Evolutionary conservation across 2,329 filamentous ascomycete genomes (phyloP), one percentile per base, ranked within the genome.

Genomic region (Diaporthe batatas): DNA sequence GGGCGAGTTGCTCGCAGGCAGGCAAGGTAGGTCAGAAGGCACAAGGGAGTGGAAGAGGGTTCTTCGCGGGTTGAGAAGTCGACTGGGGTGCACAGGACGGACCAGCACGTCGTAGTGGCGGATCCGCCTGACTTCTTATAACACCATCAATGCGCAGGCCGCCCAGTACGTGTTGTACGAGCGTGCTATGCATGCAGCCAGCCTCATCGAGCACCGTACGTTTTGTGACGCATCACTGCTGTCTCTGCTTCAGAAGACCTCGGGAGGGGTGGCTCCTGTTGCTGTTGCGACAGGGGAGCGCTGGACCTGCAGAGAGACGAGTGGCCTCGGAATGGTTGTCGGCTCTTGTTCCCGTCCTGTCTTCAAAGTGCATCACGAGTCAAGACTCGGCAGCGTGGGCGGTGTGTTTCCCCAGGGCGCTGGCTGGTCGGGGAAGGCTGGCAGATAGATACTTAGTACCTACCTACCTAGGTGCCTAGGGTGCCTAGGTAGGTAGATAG

Each of bases 71-170:
- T 49, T 65, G 59, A 51, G 59, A 65, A 65, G 42, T 65, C 42
- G 59, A 49, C 44, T 65, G 59, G 59, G 59, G 47, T 39, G 68
- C 53, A 49, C 68, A 69, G 39, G 42, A 57, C 67, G 11, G 42
- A 16, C 39, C 59, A 65, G 51, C 44, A 70, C 42, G 68, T 70
- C 32, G 68, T 29, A 59, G 68, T 70, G 68, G 68, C 54, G 54
- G 68, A 32, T 70, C 68, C 68, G 68, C 68, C 68, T 70, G 68
- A 70, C 68, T 58, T 59, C 57, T 70, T 70, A 70, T 70, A 70
- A 12, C 47, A 36, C 36, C 34, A 51, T 65, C 59, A 49, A 65
- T 29, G 25, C 59, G 42, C 59, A 23, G 29, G 42, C 12, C 11
- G 59, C 42, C 59, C n/a, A 16, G 25, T 32, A 49, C 6, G 42